Conservation (phyloP, 2,329 filamentous ascomycete species). For the Rhynchosporium agropyri region DNA sequence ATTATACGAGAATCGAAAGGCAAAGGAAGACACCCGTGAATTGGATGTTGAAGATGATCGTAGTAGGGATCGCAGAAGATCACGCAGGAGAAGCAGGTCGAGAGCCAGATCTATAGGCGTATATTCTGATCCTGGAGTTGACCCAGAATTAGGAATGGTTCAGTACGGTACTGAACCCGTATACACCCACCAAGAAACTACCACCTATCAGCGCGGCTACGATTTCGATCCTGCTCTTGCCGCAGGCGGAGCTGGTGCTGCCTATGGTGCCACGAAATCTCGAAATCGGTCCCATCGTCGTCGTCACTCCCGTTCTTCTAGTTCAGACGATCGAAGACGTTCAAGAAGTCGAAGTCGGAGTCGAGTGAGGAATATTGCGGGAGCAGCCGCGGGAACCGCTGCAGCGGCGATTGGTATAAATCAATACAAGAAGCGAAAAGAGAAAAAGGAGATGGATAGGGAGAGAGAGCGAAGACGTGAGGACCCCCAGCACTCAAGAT, state of each 20-base stretch:
- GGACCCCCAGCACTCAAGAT: constrained; percentile 41
- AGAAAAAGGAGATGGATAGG: constrained; percentile 44
- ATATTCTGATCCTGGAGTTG: constrained; percentile 54
- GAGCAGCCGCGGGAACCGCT: constrained; percentile 57
- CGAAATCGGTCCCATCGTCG: constrained; percentile 32
- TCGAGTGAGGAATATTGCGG: constrained; percentile 56
- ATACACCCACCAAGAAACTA: constrained; percentile 44
- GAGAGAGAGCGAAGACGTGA: constrained; percentile 43
- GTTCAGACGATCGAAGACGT: constrained; percentile 33
- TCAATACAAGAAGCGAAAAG: constrained; percentile 56
- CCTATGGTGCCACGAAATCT: constrained; percentile 33
- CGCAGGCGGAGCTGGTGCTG: constrained; percentile 33
- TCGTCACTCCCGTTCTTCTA: constrained; percentile 31
- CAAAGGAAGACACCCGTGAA: constrained; percentile 56
- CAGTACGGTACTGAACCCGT: constrained; percentile 65
- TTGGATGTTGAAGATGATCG: constrained; percentile 41
- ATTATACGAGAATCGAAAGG: constrained; percentile 61
- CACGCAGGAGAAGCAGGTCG: constrained; percentile 42
- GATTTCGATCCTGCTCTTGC: constrained; percentile 37
- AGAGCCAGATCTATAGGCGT: constrained; percentile 54
- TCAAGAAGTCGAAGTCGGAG: constrained; percentile 47
- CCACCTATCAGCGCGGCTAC: constrained; percentile 36
- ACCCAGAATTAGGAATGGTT: constrained; percentile 70
- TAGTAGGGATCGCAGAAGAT: constrained; percentile 40
- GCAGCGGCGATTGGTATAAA: constrained; percentile 66